Evolutionary conservation across 2,329 filamentous ascomycete genomes (phyloP).

Genomic region (Grosmannia huntii): DNA sequence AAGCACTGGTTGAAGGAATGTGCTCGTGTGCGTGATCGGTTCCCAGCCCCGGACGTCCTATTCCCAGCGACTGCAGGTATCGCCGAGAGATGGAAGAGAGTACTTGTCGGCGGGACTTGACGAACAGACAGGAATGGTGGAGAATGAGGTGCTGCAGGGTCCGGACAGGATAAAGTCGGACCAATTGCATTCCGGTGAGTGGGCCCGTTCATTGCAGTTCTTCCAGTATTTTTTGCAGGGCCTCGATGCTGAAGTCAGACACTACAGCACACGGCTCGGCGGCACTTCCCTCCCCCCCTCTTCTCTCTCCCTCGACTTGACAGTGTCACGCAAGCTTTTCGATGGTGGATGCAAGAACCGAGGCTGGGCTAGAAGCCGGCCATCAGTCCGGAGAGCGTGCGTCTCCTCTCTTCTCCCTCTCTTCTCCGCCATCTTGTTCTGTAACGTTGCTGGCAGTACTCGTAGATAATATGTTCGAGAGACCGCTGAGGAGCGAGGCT

Average conservation of each 20-base stretch:
- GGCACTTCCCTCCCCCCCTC: not conserved
- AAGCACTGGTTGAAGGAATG: not conserved
- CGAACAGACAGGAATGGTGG: not conserved
- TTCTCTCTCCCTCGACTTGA: not conserved
- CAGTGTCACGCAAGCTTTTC: not conserved
- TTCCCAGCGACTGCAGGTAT: not conserved
- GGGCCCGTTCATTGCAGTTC: not conserved
- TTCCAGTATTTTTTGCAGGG: not conserved
- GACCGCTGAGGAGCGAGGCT: not conserved
- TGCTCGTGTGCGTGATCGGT: too few species aligned
- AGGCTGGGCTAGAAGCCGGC: not conserved
- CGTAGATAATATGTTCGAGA: not conserved
- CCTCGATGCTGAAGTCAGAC: not conserved
- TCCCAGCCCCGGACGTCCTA: too few species aligned
- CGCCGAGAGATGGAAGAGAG: not conserved
- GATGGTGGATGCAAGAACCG: not conserved
- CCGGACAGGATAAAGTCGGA: not conserved
- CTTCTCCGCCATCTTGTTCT: not conserved
- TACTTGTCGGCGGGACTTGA: not conserved
- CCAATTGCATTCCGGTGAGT: not conserved
- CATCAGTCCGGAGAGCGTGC: too few species aligned
- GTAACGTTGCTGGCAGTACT: not conserved
- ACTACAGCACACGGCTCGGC: not conserved
- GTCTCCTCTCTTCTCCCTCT: too few species aligned
- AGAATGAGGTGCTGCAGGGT: not conserved